Evolutionary conservation across 2,329 filamentous ascomycete species (phyloP), one percentile per base, ranked within the genome.

Genomic region (Cladosporium sphaerospermum): DNA sequence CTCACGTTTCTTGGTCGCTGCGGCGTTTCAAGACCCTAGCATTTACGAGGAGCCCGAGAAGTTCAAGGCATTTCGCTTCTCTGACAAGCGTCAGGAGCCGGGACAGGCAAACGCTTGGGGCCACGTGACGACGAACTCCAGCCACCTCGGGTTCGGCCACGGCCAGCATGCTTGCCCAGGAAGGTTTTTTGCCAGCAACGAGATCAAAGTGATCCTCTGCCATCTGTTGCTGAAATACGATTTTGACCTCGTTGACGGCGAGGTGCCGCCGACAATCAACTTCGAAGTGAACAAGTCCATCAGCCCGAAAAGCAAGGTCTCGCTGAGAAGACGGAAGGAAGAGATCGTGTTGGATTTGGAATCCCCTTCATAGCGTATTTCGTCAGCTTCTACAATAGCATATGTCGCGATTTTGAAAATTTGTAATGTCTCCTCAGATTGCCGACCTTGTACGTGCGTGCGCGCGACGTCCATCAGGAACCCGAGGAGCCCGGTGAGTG

Each of bases 181-280:
- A 2, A 57, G 67, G 10, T 69, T 69, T 54, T 66, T 71, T 37
- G 68, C 66, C 10, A 52, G 57, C 8, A 64, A 64, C 33, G 64
- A 67, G 53, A 60, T 69, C 47, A 70, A 71, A 54, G 61, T 70
- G 23, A 54, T 62, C 1, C 48, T 71, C n/a, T 61, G 57, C 18
- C 59, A 67, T 52, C 46, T 70, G 18, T 53, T 69, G 37, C 53
- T 68, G 23, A 62, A 66, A 51, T 71, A 69, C 52, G 67, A 71
- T 52, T 59, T 67, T 40, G 57, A 61, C 44, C 43, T 67, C n/a
- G 48, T 52, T 6, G 56, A 58, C 11, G 56, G 62, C 4, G 46
- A 61, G 23, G 47, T 47, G 23, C 42, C 50, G 4, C n/a, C 13
- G 2, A 14, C 42, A 6, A 46, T 41, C 37, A 53, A 36, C 11